phyloP scores from a whole-genome alignment of 179 eudicot genomes.

The Corrigiola litoralis region DNA sequence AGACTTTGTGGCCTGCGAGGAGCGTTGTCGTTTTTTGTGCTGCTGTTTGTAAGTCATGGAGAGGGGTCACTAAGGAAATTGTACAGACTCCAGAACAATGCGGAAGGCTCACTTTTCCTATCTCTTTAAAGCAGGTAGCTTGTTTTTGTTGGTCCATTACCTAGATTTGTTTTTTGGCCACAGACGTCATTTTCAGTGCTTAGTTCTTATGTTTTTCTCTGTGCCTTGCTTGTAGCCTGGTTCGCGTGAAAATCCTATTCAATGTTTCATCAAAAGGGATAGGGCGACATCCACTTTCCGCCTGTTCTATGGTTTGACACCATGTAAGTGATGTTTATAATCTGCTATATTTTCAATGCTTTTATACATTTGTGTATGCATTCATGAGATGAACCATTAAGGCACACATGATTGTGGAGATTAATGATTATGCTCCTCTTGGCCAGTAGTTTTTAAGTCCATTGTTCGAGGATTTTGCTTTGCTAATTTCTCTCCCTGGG shows the following conservation, averaged over 20 bases:
- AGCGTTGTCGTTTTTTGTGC: constrained; percentile 71
- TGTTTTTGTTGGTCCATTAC: neutral
- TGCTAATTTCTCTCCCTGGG: neutral
- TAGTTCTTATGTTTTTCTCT: neutral
- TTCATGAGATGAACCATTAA: neutral
- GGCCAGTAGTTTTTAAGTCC: neutral
- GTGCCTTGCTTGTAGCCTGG: constrained; percentile 53
- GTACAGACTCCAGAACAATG: constrained; percentile 89
- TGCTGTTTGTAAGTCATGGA: constrained; percentile 88
- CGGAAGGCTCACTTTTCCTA: constrained; percentile 86
- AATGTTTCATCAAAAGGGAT: constrained; percentile 82
- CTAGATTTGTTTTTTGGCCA: neutral
- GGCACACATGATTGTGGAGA: neutral
- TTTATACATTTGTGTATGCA: neutral
- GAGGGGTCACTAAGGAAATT: constrained; percentile 83
- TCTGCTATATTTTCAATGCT: neutral
- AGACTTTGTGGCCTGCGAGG: constrained; percentile 88
- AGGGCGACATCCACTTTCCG: constrained; percentile 58
- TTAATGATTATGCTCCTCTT: neutral
- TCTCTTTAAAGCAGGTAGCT: constrained; percentile 84
- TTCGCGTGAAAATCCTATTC: constrained; percentile 69
- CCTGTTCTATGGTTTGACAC: constrained; percentile 62
- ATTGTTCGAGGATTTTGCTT: too few species aligned
- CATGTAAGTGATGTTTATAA: constrained; percentile 48
- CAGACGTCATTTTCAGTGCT: neutral